phyloP scores from a whole-genome alignment of 768 basidiomycete genomes.

The Nidularia sp. region DNA sequence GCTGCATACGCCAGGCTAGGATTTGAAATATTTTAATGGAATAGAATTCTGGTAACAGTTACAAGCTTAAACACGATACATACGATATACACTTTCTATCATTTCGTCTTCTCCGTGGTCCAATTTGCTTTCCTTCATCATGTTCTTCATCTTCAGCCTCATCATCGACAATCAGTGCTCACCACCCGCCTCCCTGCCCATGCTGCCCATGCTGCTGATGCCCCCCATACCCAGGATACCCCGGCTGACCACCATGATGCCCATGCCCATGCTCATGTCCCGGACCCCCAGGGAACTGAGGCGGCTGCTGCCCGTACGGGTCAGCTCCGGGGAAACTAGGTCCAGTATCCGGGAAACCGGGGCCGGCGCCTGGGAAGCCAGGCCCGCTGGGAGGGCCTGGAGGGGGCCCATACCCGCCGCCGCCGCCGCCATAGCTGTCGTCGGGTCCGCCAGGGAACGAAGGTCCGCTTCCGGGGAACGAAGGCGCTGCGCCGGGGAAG shows the following conservation, averaged over 20 bases:
- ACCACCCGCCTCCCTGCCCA: too few relatives aligned
- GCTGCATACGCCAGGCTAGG: too few relatives aligned
- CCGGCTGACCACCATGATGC: conserved; percentile 2
- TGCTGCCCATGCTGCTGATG: too few relatives aligned
- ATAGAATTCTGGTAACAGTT: too few relatives aligned
- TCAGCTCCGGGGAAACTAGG: conserved; percentile 34
- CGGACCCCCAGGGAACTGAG: conserved; percentile 23
- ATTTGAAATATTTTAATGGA: too few relatives aligned
- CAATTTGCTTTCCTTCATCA: too few relatives aligned
- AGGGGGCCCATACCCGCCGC: conserved; percentile 12
- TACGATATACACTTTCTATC: too few relatives aligned
- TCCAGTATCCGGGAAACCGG: conserved; percentile 1
- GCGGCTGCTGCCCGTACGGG: conserved; percentile 20
- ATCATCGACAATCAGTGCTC: too few relatives aligned
- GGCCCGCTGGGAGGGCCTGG: conserved; percentile 11
- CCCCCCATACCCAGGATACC: conserved; percentile 5
- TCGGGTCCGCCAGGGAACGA: conserved; percentile 14
- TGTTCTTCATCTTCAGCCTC: too few relatives aligned
- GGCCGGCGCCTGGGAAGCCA: conserved; percentile 16
- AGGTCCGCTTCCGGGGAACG: conserved; percentile 18
- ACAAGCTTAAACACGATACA: too few relatives aligned
- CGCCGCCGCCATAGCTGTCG: conserved; percentile 13
- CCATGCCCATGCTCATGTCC: conserved; percentile 6
- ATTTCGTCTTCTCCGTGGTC: too few relatives aligned
- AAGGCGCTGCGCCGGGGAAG: conserved; percentile 6